A percentile compares a stretch with the other conserved stretches of the same genome.
These are phyloP conservation scores for Salix suchowensis DNA, from an alignment of 345 rosid species.

Conservation along the genomic window DNA sequence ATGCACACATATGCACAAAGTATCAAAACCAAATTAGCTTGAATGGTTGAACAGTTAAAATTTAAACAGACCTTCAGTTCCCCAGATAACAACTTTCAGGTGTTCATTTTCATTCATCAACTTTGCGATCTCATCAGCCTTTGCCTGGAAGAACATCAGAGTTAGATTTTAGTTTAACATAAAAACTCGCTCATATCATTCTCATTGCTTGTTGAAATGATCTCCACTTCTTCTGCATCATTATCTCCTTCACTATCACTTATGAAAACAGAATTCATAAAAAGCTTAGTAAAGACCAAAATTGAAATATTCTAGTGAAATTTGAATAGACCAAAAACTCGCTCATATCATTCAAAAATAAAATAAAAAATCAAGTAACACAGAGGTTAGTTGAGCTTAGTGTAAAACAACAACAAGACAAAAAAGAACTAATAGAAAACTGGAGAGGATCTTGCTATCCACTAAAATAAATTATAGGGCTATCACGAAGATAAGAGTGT, in stretches of 20 bases:
- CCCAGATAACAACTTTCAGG: conserved; percentile 63
- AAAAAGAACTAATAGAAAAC: not conserved
- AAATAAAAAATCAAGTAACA: not conserved
- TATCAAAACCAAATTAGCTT: not conserved
- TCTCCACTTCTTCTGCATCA: too few relatives aligned
- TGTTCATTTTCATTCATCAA: conserved; percentile 96
- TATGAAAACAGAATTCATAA: not conserved
- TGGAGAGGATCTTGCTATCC: not conserved
- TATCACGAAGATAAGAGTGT: not conserved
- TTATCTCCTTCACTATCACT: too few relatives aligned
- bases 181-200: not conserved
- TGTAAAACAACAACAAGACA: not conserved
- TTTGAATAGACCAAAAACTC: too few relatives aligned
- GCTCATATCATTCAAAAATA: not conserved
- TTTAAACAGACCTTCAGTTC: conserved; percentile 71
- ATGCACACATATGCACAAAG: not conserved
- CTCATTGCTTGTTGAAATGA: too few relatives aligned
- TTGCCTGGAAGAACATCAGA: conserved; percentile 52
- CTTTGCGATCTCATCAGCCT: conserved; percentile 97
- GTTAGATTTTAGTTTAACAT: conserved; percentile 14
- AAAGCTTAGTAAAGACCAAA: too few relatives aligned
- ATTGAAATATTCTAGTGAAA: too few relatives aligned
- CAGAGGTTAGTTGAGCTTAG: not conserved
- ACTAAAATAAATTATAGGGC: not conserved
- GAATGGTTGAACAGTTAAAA: conserved; percentile 9